phyloP scores from a whole-genome alignment of 2,329 filamentous ascomycete genomes.

The Epichloe brachyelytri region DNA sequence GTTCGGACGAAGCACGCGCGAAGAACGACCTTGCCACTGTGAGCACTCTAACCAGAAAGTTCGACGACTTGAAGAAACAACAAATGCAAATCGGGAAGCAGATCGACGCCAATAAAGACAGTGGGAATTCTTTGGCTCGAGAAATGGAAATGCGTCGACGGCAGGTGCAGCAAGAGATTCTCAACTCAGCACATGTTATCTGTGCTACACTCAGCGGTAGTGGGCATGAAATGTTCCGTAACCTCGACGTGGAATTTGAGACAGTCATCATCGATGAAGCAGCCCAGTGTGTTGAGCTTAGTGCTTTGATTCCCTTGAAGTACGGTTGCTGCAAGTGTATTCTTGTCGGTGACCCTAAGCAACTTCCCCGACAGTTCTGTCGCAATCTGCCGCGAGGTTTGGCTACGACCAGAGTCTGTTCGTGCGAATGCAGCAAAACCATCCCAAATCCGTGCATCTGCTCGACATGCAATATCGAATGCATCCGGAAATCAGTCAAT shows the following conservation, averaged over 20 bases:
- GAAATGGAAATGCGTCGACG: conserved; percentile 78
- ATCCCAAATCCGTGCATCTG: conserved; percentile 76
- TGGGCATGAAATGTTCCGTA: conserved; percentile 95
- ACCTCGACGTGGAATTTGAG: conserved; percentile 89
- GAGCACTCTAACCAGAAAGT: conserved; percentile 56
- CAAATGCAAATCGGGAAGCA: conserved; percentile 62
- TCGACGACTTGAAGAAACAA: conserved; percentile 64
- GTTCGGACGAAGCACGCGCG: conserved; percentile 54
- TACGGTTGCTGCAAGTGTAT: conserved; percentile 96
- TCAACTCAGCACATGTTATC: conserved; percentile 82
- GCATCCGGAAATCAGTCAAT: conserved; percentile 91
- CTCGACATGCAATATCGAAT: conserved; percentile 98
- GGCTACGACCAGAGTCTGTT: conserved; percentile 98
- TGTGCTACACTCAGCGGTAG: conserved; percentile 92
- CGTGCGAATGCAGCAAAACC: conserved; percentile 93
- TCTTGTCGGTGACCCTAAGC: conserved; percentile 93
- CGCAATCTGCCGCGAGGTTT: conserved; percentile 79
- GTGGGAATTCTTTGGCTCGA: conserved; percentile 66
- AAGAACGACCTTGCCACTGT: conserved; percentile 33
- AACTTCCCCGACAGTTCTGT: conserved; percentile 93
- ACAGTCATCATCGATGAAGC: conserved; percentile 98
- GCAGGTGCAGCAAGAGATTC: conserved; percentile 77
- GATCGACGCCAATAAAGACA: conserved; percentile 80
- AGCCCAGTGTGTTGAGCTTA: conserved; percentile 94
- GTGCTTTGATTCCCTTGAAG: conserved; percentile 89